These are phyloP conservation scores for Linnemannia zychae DNA, from an alignment of 192 early-diverging fungal species.

Conservation along the genomic window DNA sequence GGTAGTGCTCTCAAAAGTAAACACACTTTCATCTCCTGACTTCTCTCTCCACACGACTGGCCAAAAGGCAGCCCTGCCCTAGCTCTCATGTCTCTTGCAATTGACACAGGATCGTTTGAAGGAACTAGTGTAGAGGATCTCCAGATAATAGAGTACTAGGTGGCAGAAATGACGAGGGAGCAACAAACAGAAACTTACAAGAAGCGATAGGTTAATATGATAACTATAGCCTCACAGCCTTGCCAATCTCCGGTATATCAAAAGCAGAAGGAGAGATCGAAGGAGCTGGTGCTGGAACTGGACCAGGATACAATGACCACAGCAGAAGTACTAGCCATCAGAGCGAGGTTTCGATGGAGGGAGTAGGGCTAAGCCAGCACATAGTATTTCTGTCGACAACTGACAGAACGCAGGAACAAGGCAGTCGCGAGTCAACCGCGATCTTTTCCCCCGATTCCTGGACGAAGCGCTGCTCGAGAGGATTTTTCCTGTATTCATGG, in stretches of 20 bases:
- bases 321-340: slow-evolving; percentile 9
- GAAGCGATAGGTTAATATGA: neutral
- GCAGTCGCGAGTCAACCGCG: neutral
- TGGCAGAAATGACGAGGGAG: neutral
- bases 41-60: too few relatives aligned
- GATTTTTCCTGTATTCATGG: slow-evolving; percentile 6
- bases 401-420: slow-evolving; percentile 19
- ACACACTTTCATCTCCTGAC: too few relatives aligned
- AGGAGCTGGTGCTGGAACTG: neutral
- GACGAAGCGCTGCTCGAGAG: slow-evolving; percentile 18
- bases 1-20: too few relatives aligned
- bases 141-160: neutral
- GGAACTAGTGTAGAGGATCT: neutral
- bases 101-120: slow-evolving; percentile 12
- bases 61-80: too few relatives aligned
- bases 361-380: slow-evolving; percentile 39
- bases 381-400: slow-evolving; percentile 22
- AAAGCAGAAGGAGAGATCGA: neutral
- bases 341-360: slow-evolving; percentile 13
- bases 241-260: neutral
- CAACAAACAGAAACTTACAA: neutral
- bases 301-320: neutral
- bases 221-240: neutral
- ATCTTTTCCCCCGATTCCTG: neutral
- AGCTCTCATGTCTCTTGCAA: too few relatives aligned